These are phyloP conservation scores for Tolypocladium pustulatum DNA, from an alignment of 2,329 filamentous ascomycete genomes.

Conservation along the genomic window DNA sequence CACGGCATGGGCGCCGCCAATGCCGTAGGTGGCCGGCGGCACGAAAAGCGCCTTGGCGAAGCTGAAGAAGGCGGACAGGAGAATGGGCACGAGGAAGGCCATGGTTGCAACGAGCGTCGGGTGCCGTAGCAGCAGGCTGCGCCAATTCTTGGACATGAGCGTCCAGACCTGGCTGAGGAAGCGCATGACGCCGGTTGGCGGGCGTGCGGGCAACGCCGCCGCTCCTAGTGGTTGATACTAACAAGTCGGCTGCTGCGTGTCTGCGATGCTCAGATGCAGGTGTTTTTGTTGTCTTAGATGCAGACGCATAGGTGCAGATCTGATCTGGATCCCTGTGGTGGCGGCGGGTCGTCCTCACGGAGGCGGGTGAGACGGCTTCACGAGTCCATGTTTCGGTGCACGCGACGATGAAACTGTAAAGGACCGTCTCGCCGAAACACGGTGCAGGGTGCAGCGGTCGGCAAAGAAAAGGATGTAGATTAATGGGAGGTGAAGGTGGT, in stretches of 20 bases:
- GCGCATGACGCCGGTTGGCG: constrained; percentile 28
- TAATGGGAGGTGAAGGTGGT: neutral
- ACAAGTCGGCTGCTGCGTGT: neutral
- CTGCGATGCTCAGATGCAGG: neutral
- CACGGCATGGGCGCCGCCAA: constrained; percentile 52
- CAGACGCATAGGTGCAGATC: neutral
- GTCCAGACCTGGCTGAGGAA: constrained; percentile 49
- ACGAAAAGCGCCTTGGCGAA: constrained; percentile 79
- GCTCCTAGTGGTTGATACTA: neutral
- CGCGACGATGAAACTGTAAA: neutral
- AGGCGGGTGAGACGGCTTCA: neutral
- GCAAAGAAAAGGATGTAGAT: neutral
- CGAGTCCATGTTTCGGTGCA: neutral
- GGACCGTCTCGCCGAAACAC: neutral
- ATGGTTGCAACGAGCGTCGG: constrained; percentile 39
- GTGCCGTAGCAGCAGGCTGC: constrained; percentile 47
- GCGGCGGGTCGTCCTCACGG: neutral
- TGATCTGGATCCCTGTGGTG: neutral
- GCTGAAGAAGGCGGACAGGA: constrained; percentile 48
- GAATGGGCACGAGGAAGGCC: constrained; percentile 48
- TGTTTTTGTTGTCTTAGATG: neutral
- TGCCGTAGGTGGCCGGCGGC: constrained; percentile 64
- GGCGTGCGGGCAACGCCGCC: neutral
- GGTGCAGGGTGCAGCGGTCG: neutral
- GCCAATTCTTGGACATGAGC: constrained; percentile 51